phyloP scores from a whole-genome alignment of 2,329 filamentous ascomycete species.

The Phyllosticta capitalensis region DNA sequence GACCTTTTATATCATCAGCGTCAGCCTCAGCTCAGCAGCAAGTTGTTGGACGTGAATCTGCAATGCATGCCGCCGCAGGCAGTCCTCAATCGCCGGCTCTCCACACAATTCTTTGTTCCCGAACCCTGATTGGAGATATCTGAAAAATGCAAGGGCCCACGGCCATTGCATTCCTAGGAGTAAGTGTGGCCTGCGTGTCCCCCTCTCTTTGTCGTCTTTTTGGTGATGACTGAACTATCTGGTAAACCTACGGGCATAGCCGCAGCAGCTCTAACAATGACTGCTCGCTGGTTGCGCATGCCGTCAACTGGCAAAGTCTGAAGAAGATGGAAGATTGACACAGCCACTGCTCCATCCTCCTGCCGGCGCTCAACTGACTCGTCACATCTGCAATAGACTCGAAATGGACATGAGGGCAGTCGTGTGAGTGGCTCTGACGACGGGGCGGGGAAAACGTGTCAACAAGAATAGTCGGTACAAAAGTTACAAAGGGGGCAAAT shows the following conservation, averaged over 20 bases:
- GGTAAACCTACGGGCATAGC: constrained; percentile 45
- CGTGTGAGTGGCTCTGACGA: constrained; percentile 2
- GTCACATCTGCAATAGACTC: constrained; percentile 7
- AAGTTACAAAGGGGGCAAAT: background rate
- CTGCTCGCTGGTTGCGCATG: constrained; percentile 42
- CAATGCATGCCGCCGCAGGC: background rate
- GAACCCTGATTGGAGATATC: background rate
- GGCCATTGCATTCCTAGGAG: background rate
- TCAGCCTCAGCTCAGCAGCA: background rate
- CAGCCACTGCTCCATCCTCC: background rate
- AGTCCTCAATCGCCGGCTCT: background rate
- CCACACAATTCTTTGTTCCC: background rate
- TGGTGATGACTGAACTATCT: constrained; percentile 25
- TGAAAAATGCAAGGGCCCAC: background rate
- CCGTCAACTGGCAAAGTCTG: constrained; percentile 41
- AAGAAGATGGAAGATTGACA: constrained; percentile 12
- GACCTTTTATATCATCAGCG: background rate
- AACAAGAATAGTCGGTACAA: too few species aligned
- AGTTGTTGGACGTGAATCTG: background rate
- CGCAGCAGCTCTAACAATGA: constrained; percentile 29
- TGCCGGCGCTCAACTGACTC: constrained; percentile 6
- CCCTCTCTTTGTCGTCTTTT: background rate
- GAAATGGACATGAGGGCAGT: background rate
- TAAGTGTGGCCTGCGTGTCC: background rate
- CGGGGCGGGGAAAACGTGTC: background rate